These are phyloP conservation scores for Yamadazyma tumulicola DNA, from an alignment of 805 yeast genomes.

Conservation along the genomic window DNA sequence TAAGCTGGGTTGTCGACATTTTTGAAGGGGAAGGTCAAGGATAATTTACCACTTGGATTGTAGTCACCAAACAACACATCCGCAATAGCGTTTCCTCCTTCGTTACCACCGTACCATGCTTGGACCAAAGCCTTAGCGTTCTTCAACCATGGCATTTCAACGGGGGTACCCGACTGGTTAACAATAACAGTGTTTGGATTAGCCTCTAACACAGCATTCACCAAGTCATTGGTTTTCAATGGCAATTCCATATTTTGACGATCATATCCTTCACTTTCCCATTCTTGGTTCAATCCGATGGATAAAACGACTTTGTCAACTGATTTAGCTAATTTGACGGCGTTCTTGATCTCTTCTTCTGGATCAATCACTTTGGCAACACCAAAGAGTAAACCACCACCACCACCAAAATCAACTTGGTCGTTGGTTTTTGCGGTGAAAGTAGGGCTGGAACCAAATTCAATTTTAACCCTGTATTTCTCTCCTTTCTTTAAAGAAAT, in stretches of 20 bases:
- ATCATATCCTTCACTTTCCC: constrained; percentile 34
- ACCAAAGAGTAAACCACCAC: constrained; percentile 24
- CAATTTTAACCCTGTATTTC: constrained; percentile 42
- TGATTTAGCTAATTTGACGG: constrained; percentile 23
- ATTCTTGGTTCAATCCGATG: constrained; percentile 27
- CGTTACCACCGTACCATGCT: constrained; percentile 44
- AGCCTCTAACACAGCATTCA: constrained; percentile 23
- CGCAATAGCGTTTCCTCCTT: constrained; percentile 56
- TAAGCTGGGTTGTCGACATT: constrained; percentile 28
- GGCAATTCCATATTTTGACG: constrained; percentile 28
- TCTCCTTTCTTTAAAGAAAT: constrained; percentile 41
- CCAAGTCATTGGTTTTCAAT: constrained; percentile 18
- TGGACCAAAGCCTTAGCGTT: constrained; percentile 46
- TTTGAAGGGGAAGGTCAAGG: constrained; percentile 19
- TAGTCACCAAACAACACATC: constrained; percentile 57
- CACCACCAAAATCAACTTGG: constrained; percentile 18
- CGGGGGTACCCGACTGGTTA: constrained; percentile 34
- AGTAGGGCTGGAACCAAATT: constrained; percentile 39
- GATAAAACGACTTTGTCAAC: constrained; percentile 31
- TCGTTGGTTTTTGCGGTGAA: constrained; percentile 8
- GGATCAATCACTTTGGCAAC: constrained; percentile 20
- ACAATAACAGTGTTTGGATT: constrained; percentile 31
- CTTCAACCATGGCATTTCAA: constrained; percentile 49
- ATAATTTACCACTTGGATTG: constrained; percentile 54
- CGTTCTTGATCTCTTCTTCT: constrained; percentile 23